Base-by-base conservation (phyloP, 768 basidiomycete species). In the Leccinum longicurvipes region DNA sequence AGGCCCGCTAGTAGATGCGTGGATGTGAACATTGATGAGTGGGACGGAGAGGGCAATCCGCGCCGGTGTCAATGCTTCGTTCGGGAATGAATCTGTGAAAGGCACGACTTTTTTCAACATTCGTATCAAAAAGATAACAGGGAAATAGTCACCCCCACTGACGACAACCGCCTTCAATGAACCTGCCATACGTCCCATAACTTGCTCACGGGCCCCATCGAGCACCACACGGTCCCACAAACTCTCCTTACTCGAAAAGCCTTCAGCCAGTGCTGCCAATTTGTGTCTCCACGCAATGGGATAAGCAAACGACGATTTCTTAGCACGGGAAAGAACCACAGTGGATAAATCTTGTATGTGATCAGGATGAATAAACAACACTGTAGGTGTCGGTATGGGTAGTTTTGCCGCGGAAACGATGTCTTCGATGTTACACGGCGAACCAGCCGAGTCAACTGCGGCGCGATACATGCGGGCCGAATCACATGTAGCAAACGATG, bases 201-300 rank as follows among this genome's bases (percentile, higher is more conserved):
- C 77, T 59, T 74, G 67, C 36, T 76, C 77, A 23, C 94, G 79
- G 11, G 91, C 86, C 11, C 73, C 70, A 54, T 86, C 85, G 68
- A 91, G 89, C 27, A 92, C 81, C 11, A 87, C 72, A 51, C 86
- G 80, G 67, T 97, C 93, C 87, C 91, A 93, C n/a, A 92, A 68
- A 55, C 88, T 87, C 55, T 88, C 85, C 65, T 86, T 86, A 15
- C 82, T 85, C 39, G 93, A 60, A 60, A 85, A 89, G 5, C 94
- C 94, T 54, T 91, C 87, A 0, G 72, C 66, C 4, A 94, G 70
- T 3, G 78, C 81, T 0, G 85, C 77, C 17, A 84, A 58, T 68
- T 96, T 96, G 71, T 94, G 94, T 29, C 89, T 79, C 78, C 83
- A 84, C 2, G 85, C 90, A 50, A 93, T 67, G 5, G 81, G 68